A percentile compares a stretch with the other conserved stretches of the same genome.
Evolutionary conservation across 306 rosid species (phyloP).

Genomic region (Cucurbita ficifolia): DNA sequence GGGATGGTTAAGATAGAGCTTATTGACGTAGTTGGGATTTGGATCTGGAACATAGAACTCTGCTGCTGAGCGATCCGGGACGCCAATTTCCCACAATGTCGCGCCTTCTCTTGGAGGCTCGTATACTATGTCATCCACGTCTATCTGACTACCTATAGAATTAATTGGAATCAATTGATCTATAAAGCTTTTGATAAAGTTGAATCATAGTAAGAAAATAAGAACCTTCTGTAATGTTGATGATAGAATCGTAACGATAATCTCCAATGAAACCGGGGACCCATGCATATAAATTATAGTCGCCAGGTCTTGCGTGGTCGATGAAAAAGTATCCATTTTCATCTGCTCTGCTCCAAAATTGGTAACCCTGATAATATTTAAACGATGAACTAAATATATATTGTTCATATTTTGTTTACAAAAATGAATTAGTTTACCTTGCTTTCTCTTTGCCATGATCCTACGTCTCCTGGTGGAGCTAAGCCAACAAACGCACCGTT

Average conservation of each 20-base stretch:
- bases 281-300: conserved; percentile 66
- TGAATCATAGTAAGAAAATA: background rate
- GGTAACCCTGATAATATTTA: conserved; percentile 38
- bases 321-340: conserved; percentile 58
- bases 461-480: conserved; percentile 36
- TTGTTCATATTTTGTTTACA: background rate
- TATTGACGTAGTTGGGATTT: conserved; percentile 60
- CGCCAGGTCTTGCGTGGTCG: conserved; percentile 23
- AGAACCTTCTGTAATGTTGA: conserved; percentile 48
- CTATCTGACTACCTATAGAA: conserved; percentile 30
- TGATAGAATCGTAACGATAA: conserved; percentile 32
- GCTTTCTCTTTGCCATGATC: conserved; percentile 64
- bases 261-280: conserved; percentile 90
- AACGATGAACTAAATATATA: background rate
- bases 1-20: conserved; percentile 62
- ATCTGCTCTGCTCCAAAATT: conserved; percentile 70
- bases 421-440: conserved; percentile 31
- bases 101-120: conserved; percentile 88
- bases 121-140: conserved; percentile 44
- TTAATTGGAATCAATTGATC: background rate
- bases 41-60: conserved; percentile 85
- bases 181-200: too few species aligned
- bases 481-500: conserved; percentile 36
- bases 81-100: conserved; percentile 95
- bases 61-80: conserved; percentile 79